Conservation (phyloP, 257 asterid species). For the Solanum bulbocastanum region DNA sequence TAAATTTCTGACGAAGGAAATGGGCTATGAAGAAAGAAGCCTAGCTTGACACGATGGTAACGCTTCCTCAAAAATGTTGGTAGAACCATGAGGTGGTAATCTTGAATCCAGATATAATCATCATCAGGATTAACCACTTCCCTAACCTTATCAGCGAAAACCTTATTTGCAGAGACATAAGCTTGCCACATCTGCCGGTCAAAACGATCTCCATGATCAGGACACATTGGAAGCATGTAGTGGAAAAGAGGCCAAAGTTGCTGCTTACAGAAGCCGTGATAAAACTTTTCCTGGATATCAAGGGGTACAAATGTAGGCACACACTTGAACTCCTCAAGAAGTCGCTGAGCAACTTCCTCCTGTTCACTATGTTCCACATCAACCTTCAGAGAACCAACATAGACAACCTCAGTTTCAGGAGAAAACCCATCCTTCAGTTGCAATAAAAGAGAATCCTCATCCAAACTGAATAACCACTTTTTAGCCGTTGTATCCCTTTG, state of each 20-base stretch:
- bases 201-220: constrained; percentile 87
- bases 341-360: constrained; percentile 70
- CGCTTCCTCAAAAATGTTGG: constrained; percentile 89
- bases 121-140: constrained; percentile 82
- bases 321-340: constrained; percentile 71
- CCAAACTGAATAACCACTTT: constrained; percentile 61
- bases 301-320: constrained; percentile 76
- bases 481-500: constrained; percentile 47
- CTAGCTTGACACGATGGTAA: constrained; percentile 67
- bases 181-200: constrained; percentile 84
- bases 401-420: constrained; percentile 64
- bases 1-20: constrained; percentile 93
- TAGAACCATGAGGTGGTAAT: constrained; percentile 87
- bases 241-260: constrained; percentile 94
- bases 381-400: constrained; percentile 78
- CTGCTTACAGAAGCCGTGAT: constrained; percentile 80
- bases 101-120: constrained; percentile 85
- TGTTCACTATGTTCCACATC: constrained; percentile 69
- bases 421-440: constrained; percentile 82
- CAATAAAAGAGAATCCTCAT: constrained; percentile 63
- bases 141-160: constrained; percentile 76
- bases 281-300: constrained; percentile 61
- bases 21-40: constrained; percentile 90
- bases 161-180: constrained; percentile 70
- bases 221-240: constrained; percentile 90